phyloP scores from a whole-genome alignment of 805 yeast genomes.

The Yarrowia porcina region DNA sequence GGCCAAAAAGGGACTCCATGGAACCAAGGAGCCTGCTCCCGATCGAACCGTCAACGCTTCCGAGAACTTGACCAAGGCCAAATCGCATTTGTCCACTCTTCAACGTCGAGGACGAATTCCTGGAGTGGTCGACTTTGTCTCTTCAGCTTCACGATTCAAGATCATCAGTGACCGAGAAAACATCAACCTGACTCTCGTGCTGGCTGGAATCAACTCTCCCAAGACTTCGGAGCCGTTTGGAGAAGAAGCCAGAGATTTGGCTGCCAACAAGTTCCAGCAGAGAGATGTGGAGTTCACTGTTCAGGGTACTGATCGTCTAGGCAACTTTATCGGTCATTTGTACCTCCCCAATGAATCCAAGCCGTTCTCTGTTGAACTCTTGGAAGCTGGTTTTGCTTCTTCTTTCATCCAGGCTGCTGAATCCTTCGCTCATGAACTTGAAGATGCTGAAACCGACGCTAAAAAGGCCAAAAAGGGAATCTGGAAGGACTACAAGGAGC shows the following conservation, averaged over 20 bases:
- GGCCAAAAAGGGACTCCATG: slow-evolving; percentile 59
- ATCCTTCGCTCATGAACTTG: slow-evolving; percentile 52
- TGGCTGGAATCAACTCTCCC: slow-evolving; percentile 65
- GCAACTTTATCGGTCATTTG: slow-evolving; percentile 75
- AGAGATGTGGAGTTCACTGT: slow-evolving; percentile 70
- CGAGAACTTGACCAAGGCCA: slow-evolving; percentile 67
- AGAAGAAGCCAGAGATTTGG: slow-evolving; percentile 53
- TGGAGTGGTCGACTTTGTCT: slow-evolving; percentile 70
- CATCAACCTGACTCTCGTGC: slow-evolving; percentile 60
- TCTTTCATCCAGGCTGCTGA: slow-evolving; percentile 30
- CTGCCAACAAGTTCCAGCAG: slow-evolving; percentile 58
- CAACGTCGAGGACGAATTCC: slow-evolving; percentile 60
- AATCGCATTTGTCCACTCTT: slow-evolving; percentile 67
- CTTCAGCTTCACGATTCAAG: slow-evolving; percentile 65
- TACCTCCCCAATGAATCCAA: slow-evolving; percentile 46
- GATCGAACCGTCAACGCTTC: slow-evolving; percentile 76
- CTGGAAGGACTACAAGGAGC: slow-evolving; percentile 49
- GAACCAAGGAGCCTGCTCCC: slow-evolving; percentile 52
- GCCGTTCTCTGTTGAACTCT: slow-evolving; percentile 43
- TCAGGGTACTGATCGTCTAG: slow-evolving; percentile 67
- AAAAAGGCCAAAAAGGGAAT: slow-evolving; percentile 53
- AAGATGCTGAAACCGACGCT: slow-evolving; percentile 63
- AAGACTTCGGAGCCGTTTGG: slow-evolving; percentile 40
- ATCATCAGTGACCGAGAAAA: slow-evolving; percentile 70
- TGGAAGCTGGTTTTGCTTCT: slow-evolving; percentile 31